Evolutionary conservation across 2,329 filamentous ascomycete species (phyloP).

Genomic region (Phaeosphaeria sp.): DNA sequence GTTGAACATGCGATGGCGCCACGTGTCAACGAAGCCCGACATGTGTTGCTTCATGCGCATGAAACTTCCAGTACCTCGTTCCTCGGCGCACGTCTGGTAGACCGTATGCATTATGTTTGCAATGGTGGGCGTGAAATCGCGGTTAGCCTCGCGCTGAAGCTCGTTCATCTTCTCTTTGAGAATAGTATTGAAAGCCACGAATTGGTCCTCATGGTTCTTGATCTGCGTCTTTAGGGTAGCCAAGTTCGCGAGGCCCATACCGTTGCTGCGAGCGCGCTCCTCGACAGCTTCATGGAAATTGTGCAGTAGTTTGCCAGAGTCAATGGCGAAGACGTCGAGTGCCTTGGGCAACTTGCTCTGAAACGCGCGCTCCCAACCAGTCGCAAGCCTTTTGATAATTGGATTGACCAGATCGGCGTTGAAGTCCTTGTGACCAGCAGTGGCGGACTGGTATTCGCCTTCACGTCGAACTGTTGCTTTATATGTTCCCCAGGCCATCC

Average conservation of each 20-base stretch:
- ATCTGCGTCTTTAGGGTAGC: constrained; percentile 52
- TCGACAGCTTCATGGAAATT: constrained; percentile 55
- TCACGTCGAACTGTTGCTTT: constrained; percentile 62
- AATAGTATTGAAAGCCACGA: constrained; percentile 46
- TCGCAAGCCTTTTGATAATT: constrained; percentile 50
- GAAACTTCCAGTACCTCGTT: constrained; percentile 57
- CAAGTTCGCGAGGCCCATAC: constrained; percentile 50
- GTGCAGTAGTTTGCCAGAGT: constrained; percentile 41
- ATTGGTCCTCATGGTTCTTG: constrained; percentile 49
- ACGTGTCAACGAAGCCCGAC: constrained; percentile 51
- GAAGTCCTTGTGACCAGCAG: constrained; percentile 50
- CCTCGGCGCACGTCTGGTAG: constrained; percentile 55
- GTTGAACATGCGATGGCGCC: constrained; percentile 59
- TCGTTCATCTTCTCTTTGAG: constrained; percentile 51
- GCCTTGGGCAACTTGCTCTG: constrained; percentile 52
- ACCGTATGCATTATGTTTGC: constrained; percentile 53
- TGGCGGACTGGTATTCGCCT: constrained; percentile 53
- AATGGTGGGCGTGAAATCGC: constrained; percentile 61
- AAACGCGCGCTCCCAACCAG: constrained; percentile 55
- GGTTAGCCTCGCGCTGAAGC: constrained; percentile 60
- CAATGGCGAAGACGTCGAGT: constrained; percentile 46
- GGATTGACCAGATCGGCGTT: constrained; percentile 50
- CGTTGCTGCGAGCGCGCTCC: constrained; percentile 46
- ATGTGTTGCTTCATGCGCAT: constrained; percentile 62
- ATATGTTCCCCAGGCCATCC: constrained; percentile 61